Evolutionary conservation across 371 early-diverging fungal species (phyloP), one percentile per base, ranked within the genome.

Genomic region (Rhizopus stolonifer): DNA sequence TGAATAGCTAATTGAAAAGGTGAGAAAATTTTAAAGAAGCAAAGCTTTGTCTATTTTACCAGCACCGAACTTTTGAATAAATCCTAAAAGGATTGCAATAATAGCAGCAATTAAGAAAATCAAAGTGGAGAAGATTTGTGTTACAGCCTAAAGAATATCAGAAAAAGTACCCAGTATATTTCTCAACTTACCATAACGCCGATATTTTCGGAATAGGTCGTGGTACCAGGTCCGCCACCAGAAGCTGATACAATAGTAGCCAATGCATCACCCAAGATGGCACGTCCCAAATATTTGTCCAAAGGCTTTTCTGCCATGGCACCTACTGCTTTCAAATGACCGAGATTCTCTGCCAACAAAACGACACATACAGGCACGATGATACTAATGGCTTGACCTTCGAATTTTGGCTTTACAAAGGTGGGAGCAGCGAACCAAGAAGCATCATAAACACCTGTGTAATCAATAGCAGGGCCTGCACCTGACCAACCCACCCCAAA

Each of bases 131-230:
- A 76, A 84, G 40, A 82, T 73, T 40, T 72, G 61, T 13, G 83
- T 82, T 23, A 82, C 77, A 18, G 77, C 63, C 59, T 36, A 36
- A 26, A 15, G 24, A 15, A 48, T 3, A 42, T 14, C 4, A 19
- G 26, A 17, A 2, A 40, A 18, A 7, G 7, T 33, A 15, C 21
- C 6, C 1, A n/a, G 34, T 9, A 14, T 25, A 29, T 2, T 18
- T n/a, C 11, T 18, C 1, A n/a, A 18, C 8, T 46, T 58, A 58
- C 78, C 71, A 79, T 67, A 19, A 74, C 75, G 34, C 77, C 77
- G 55, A 81, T 81, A 52, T 81, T 82, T 54, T 81, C 81, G 21
- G 74, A 69, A 60, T 82, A 84, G 0, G 82, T 84, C 0, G 85
- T 82, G 3, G 71, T 65, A 36, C 81, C 83, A 14, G 74, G 59